phyloP scores from a whole-genome alignment of 345 rosid genomes.

The Euphorbia lathyris region DNA sequence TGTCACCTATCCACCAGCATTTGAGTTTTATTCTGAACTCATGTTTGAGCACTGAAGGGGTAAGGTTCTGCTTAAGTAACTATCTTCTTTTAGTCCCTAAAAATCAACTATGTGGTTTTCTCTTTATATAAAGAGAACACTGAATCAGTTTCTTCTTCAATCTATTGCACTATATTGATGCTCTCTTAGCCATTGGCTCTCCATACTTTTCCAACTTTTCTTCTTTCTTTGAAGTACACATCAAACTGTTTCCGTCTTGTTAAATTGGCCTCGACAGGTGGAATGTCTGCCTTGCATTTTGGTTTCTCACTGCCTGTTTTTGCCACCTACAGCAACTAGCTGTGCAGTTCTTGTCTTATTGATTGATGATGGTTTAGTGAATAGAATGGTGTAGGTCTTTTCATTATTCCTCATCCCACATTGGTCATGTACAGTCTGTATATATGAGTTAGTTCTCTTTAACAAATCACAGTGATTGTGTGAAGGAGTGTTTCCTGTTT shows the following conservation, averaged over 20 bases:
- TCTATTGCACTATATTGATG: background rate
- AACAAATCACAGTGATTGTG: no score
- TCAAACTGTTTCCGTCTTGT: slow-evolving; percentile 2
- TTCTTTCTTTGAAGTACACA: background rate
- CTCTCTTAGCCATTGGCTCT: background rate
- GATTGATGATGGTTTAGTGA: background rate
- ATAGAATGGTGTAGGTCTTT: background rate
- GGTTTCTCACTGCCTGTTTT: background rate
- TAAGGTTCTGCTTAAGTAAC: background rate
- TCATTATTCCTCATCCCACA: background rate
- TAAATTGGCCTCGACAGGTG: background rate
- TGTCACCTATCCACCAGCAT: background rate
- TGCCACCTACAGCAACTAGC: background rate
- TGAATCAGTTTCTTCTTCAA: background rate
- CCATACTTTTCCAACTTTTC: background rate
- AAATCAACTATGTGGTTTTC: background rate
- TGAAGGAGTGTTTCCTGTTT: no score
- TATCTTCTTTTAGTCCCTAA: background rate
- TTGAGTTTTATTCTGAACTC: background rate
- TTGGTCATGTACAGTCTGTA: background rate
- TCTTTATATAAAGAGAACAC: background rate
- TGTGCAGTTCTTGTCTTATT: background rate
- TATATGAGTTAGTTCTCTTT: no score
- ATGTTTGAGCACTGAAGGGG: background rate
- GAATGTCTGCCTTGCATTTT: background rate